Evolutionary conservation across 2,329 filamentous ascomycete species (phyloP), one percentile per base, ranked within the genome.

Genomic region (Fusarium duplospermum): DNA sequence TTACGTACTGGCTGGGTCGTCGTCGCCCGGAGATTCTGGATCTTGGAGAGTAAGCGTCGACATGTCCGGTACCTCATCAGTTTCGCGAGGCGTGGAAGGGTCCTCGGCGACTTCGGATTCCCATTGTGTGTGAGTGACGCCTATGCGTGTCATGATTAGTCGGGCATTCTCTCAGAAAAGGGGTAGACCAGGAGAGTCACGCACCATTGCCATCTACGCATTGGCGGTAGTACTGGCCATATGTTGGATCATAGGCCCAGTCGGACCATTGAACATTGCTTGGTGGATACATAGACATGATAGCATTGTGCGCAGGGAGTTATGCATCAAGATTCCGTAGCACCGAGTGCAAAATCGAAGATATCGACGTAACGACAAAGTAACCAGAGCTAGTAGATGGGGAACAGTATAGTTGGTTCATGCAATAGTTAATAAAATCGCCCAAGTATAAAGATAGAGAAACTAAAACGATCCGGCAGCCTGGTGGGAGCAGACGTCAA

Each of bases 141-240:
- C 80, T 82, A 45, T 45, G 36, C 14, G 22, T 20, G 31, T 16
- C 27, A 31, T n/a, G 16, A 57, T 78, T 38, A 76, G 60, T 62
- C 56, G 20, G 14, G 9, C 14, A 62, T 27, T 4, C n/a, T 33
- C 27, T 38, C 16, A 35, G 4, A 24, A 68, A 33, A n/a, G 38
- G 27, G 20, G 42, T 38, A 14, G 16, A 38, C 33, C 14, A 13
- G 35, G 29, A 52, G 36, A 45, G 52, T 56, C 8, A 54, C 68
- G 36, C 73, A 83, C 82, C 82, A 59, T 78, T 69, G 40, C 57
- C 62, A 58, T 80, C 76, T 66, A 72, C 68, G 52, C 80, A 76
- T 20, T 76, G 75, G 59, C 78, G 79, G 58, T 80, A 83, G 56
- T 80, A 77, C 64, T 77, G 71, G 16, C 70, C 42, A 40, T 80